Base-by-base conservation (phyloP, 306 rosid genomes). In the Styphnolobium japonicum region DNA sequence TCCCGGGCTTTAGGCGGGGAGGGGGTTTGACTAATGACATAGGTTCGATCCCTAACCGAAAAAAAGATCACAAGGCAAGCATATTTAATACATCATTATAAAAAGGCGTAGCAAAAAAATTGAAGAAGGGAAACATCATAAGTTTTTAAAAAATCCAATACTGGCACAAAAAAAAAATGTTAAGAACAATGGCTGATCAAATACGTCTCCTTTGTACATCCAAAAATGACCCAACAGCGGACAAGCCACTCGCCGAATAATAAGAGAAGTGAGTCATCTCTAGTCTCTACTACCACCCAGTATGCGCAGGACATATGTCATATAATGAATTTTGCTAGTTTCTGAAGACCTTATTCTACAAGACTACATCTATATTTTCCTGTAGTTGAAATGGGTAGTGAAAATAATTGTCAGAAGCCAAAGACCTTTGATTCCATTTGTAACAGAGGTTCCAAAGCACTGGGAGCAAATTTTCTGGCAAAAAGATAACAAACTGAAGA, bases 381-480 rank as follows among this genome's bases (percentile, higher is more conserved):
- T 56, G 15, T 21, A 27, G 77, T 46, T 71, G 75, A 60, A 48
- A 72, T 46, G 39, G 16, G 58, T 48, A 57, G 22, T 34, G 67
- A 67, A 63, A 37, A 14, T 39, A 65, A 29, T 36, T 9, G 21
- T 91, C 85, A 93, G 76, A 84, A 95, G 75, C 90, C 93, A 71
- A 95, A 83, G 58, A 87, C 78, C 77, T 86, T 83, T 36, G 83
- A 52, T 40, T 92, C 83, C 48, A 90, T 72, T 12, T 21, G 82
- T 69, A 91, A 60, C 76, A 95, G 85, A 60, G 98, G 97, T 84
- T 90, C 88, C 93, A 95, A 67, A 27, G 99, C 7, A 85, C 96
- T 91, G 2, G 98, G 99, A 75, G 98, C 88, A 86, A 95, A 91
- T 82, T 95, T 95, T 80, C 99, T 87, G 5, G 91, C 98, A 71